These are phyloP conservation scores for Candida suzukii DNA, from an alignment of 805 yeast genomes.

Conservation along the genomic window DNA sequence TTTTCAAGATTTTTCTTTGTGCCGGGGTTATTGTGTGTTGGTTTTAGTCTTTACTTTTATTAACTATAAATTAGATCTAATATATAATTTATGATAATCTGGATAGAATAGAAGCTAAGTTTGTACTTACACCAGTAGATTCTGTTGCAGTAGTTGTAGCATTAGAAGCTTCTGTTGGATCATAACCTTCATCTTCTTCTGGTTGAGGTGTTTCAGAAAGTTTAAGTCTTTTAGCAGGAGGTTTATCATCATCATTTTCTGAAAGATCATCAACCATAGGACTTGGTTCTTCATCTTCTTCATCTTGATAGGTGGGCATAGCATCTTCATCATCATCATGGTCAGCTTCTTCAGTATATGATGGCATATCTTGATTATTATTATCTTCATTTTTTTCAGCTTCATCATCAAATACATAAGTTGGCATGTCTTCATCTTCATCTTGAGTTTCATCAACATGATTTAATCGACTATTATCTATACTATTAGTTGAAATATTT, in stretches of 20 bases:
- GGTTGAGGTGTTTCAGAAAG: no score
- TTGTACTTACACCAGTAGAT: neutral
- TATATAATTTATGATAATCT: neutral
- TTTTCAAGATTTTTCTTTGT: neutral
- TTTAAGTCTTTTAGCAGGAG: neutral
- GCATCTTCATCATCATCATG: slow-evolving; percentile 10
- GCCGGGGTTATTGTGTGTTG: neutral
- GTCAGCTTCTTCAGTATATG: slow-evolving; percentile 5
- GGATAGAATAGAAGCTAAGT: neutral
- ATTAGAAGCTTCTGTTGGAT: neutral
- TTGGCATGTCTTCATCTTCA: slow-evolving; percentile 12
- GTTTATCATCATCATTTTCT: slow-evolving; percentile 4
- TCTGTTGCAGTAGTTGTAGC: neutral
- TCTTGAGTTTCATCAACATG: slow-evolving; percentile 5
- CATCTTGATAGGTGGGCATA: slow-evolving; percentile 1
- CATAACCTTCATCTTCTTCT: neutral
- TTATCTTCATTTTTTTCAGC: slow-evolving; percentile 9
- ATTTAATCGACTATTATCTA: neutral
- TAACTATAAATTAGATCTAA: neutral
- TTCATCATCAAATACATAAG: slow-evolving; percentile 6
- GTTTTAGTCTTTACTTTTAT: neutral
- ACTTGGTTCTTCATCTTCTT: slow-evolving; percentile 3
- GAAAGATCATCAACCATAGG: neutral
- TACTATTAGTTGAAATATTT: no score
- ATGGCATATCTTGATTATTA: slow-evolving; percentile 2